These are phyloP conservation scores for Sergeia podlipaevii DNA, from an alignment of 208 protist species.

Conservation along the genomic window DNA sequence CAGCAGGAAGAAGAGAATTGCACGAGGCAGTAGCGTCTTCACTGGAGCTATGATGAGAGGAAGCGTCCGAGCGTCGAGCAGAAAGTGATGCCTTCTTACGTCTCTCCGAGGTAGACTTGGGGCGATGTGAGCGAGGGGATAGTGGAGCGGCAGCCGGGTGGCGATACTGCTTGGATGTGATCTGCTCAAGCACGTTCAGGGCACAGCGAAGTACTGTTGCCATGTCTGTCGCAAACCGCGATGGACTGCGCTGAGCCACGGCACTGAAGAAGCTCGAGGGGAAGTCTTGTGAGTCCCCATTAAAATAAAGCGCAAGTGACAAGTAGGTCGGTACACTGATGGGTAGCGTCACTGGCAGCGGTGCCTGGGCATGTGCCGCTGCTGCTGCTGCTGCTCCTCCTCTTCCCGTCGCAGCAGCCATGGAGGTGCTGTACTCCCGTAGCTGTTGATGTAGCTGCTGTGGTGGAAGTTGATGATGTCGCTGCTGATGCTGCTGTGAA, in stretches of 20 bases:
- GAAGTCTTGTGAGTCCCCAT: background rate
- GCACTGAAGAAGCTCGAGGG: slow-evolving; percentile 11
- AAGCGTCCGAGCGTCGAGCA: background rate
- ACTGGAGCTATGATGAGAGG: background rate
- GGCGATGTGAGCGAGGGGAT: too few species aligned
- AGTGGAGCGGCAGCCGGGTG: background rate
- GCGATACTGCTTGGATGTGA: background rate
- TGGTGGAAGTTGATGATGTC: too few species aligned
- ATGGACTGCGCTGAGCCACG: slow-evolving; percentile 20
- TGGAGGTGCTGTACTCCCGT: too few species aligned
- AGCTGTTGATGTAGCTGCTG: too few species aligned
- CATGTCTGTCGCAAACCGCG: slow-evolving; percentile 17
- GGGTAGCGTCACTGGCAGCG: background rate
- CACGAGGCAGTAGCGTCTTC: too few species aligned
- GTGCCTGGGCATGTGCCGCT: too few species aligned
- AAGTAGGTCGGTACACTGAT: slow-evolving; percentile 40
- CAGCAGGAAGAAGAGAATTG: too few species aligned
- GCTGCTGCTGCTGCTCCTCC: too few species aligned
- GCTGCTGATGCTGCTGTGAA: background rate
- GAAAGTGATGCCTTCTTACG: background rate
- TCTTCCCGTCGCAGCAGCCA: too few species aligned
- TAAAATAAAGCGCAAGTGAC: slow-evolving; percentile 29
- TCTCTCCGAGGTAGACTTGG: too few species aligned
- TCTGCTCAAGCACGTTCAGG: slow-evolving; percentile 12
- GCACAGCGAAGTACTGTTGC: slow-evolving; percentile 14